These are phyloP conservation scores for Boletus coccyginus DNA, from an alignment of 768 basidiomycete species.

Conservation along the genomic window DNA sequence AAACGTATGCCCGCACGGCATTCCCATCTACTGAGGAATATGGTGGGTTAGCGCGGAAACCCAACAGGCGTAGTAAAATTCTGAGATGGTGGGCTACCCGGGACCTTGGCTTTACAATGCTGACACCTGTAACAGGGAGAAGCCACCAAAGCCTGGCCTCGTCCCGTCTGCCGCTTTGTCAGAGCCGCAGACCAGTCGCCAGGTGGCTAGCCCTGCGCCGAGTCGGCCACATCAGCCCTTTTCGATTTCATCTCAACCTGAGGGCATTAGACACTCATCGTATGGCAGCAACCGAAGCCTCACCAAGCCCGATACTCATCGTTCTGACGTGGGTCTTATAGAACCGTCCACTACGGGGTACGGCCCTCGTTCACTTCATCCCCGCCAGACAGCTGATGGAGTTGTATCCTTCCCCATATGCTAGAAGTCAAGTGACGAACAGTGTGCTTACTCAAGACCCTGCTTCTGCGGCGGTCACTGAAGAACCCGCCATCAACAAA, in stretches of 20 bases:
- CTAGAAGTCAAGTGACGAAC: too few relatives aligned
- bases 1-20: slow-evolving; percentile 75
- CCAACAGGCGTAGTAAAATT: slow-evolving; percentile 85
- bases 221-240: slow-evolving; percentile 50
- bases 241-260: slow-evolving; percentile 23
- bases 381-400: background rate
- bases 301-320: too few relatives aligned
- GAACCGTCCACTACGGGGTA: background rate
- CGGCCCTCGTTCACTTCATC: background rate
- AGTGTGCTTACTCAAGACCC: too few relatives aligned
- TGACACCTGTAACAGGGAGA: slow-evolving; percentile 55
- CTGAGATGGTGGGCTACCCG: slow-evolving; percentile 68
- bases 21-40: slow-evolving; percentile 89
- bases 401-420: too few relatives aligned
- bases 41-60: slow-evolving; percentile 65
- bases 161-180: too few relatives aligned
- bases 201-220: slow-evolving; percentile 46
- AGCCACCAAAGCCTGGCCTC: too few relatives aligned
- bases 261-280: too few relatives aligned
- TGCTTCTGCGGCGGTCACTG: too few relatives aligned
- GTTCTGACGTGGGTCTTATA: too few relatives aligned
- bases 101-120: slow-evolving; percentile 12
- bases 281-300: too few relatives aligned
- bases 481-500: too few relatives aligned
- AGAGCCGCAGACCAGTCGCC: slow-evolving; percentile 74